Conservation (phyloP, 2,329 filamentous ascomycete genomes). For the Diaporthe australafricana region DNA sequence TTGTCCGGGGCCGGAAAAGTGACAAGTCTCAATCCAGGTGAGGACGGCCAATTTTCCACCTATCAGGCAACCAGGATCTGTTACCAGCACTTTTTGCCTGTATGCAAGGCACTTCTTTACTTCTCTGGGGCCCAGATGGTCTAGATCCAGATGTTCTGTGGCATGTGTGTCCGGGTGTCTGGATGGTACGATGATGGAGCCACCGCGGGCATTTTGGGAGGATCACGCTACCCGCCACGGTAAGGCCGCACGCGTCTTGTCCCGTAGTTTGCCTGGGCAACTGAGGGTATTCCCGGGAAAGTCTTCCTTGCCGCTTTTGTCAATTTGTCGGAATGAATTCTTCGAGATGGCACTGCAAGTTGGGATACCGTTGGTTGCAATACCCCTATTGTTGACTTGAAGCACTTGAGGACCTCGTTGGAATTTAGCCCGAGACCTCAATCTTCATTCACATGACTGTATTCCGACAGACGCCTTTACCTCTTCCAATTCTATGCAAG, state of each 20-base stretch:
- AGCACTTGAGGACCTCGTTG: not conserved
- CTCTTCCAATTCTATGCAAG: too few relatives aligned
- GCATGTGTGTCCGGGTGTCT: not conserved
- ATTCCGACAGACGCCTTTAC: too few relatives aligned
- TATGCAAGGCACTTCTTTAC: not conserved
- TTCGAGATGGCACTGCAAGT: not conserved
- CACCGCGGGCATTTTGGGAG: not conserved
- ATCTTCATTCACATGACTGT: too few relatives aligned
- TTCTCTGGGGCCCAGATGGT: not conserved
- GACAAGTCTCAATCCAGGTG: not conserved
- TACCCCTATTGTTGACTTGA: not conserved
- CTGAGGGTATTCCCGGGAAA: not conserved
- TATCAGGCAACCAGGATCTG: not conserved
- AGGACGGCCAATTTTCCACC: conserved; percentile 19
- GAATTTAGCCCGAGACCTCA: not conserved
- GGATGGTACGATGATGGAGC: conserved; percentile 21
- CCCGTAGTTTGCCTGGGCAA: not conserved
- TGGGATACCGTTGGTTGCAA: not conserved
- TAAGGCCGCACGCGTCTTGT: conserved; percentile 11
- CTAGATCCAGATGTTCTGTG: conserved; percentile 5
- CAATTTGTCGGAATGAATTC: not conserved
- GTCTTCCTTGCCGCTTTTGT: not conserved
- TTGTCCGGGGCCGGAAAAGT: not conserved
- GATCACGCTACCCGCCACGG: conserved; percentile 17
- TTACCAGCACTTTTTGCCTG: conserved; percentile 1